Evolutionary conservation across 2,329 filamentous ascomycete genomes (phyloP), one percentile per base, ranked within the genome.

Genomic region (Ceratocystis cubensis): DNA sequence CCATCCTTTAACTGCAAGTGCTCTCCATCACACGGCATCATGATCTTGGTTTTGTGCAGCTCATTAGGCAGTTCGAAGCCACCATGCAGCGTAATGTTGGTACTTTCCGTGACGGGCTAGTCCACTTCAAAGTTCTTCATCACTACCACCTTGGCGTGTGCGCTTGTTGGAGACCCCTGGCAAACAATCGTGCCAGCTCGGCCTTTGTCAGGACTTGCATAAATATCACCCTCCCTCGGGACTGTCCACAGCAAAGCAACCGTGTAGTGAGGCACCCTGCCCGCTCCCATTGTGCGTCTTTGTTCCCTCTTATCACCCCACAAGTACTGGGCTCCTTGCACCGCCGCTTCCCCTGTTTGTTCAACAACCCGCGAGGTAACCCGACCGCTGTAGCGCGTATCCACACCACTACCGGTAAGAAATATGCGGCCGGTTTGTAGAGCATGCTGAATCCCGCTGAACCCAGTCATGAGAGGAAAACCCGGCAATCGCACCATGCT

Each of bases 61-160:
- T 65, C 64, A 17, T 59, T 46, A n/a, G 64, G 64, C 50, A 65
- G 37, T 30, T 65, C 64, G 17, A 65, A 65, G 15, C 64, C 64
- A 7, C 64, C 64, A 30, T 65, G 64, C 56, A 65, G 53, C 20
- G 64, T 65, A 56, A 65, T 65, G 64, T 65, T 65, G 15, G 50
- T 65, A n/a, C 46, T 65, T 22, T 65, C 64, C n/a, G 46, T 65
- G 37, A 46, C 53, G 17, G 64, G 64, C 64, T 65, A 65, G 64
- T 65, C 64, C 41, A 65, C 64, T 37, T 65, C 64, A 61, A 65
- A 65, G 44, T 65, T 65, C 17, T 65, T 61, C 64, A 65, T 65
- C 64, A 65, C 64, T 22, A 65, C 64, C 56, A 65, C 56, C 53
- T 59, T 57, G 7, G 37, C 13, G 1, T 45, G 28, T 3, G 30